These are phyloP conservation scores for Arachis hypogaea DNA, from an alignment of 306 rosid species.

Conservation along the genomic window DNA sequence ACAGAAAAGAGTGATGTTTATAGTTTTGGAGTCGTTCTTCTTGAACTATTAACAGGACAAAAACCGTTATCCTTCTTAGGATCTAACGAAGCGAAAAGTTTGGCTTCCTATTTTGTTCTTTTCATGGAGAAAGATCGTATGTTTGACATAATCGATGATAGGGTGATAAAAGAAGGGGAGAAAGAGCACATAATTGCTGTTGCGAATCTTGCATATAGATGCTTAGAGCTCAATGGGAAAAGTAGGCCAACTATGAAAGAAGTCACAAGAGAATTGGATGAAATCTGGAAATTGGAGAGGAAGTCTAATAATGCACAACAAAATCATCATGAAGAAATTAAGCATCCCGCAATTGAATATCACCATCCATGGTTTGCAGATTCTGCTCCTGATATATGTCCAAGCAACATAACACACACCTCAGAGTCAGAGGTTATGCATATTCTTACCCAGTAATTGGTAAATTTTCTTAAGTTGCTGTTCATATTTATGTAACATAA, in stretches of 20 bases:
- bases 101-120: conserved; percentile 37
- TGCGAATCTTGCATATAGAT: conserved; percentile 42
- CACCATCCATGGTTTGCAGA: neutral
- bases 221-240: conserved; percentile 41
- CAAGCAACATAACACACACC: neutral
- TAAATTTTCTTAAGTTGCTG: neutral
- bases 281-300: conserved; percentile 23
- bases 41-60: conserved; percentile 31
- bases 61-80: neutral
- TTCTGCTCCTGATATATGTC: neutral
- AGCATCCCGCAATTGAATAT: neutral
- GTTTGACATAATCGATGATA: conserved; percentile 37
- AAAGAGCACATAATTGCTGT: conserved; percentile 10
- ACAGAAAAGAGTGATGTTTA: conserved; percentile 36
- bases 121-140: conserved; percentile 15
- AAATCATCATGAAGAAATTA: conserved; percentile 21
- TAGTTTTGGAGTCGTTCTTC: conserved; percentile 33
- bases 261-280: conserved; percentile 36
- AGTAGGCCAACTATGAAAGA: conserved; percentile 44
- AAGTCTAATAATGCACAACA: neutral
- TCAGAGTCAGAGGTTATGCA: neutral
- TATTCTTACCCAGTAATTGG: neutral
- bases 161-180: conserved; percentile 2
- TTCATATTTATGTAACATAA: neutral
- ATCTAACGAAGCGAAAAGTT: conserved; percentile 21